Evolutionary conservation across 73 alveolate genomes (phyloP).

Genomic region (Paramecium pentaurelia): DNA sequence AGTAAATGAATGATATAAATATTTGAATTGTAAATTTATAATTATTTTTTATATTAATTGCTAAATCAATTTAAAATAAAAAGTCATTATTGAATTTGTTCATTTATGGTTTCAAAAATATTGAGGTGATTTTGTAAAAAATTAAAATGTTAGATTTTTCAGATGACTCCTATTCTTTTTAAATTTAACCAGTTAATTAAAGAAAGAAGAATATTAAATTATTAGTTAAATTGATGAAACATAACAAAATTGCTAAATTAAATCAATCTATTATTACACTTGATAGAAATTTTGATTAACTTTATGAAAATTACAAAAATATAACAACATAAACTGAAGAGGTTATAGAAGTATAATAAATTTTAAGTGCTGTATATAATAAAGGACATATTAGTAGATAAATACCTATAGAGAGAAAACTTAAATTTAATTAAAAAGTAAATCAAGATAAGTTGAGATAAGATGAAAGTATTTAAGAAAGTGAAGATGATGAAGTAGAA

Average conservation of each 20-base stretch:
- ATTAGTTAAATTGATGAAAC: background rate
- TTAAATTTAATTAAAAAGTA: background rate
- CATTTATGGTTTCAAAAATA: background rate
- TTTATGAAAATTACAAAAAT: background rate
- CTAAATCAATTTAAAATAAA: no score
- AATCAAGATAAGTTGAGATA: background rate
- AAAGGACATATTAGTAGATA: background rate
- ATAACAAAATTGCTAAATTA: background rate
- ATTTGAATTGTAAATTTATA: background rate
- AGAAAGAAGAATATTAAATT: background rate
- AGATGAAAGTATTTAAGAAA: background rate
- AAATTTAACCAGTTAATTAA: background rate
- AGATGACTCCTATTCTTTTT: background rate
- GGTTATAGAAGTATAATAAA: background rate
- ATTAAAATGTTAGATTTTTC: background rate
- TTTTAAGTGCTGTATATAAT: background rate
- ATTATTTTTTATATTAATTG: background rate
- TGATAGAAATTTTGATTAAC: background rate
- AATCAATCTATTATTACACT: background rate
- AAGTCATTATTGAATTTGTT: background rate
- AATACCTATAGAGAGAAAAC: background rate
- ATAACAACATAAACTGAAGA: background rate
- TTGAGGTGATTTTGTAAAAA: background rate
- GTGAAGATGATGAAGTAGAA: background rate
- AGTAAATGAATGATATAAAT: no score